Evolutionary conservation across 768 basidiomycete species (phyloP), one percentile per base, ranked within the genome.

Genomic region (Podaxis carcinomalis): DNA sequence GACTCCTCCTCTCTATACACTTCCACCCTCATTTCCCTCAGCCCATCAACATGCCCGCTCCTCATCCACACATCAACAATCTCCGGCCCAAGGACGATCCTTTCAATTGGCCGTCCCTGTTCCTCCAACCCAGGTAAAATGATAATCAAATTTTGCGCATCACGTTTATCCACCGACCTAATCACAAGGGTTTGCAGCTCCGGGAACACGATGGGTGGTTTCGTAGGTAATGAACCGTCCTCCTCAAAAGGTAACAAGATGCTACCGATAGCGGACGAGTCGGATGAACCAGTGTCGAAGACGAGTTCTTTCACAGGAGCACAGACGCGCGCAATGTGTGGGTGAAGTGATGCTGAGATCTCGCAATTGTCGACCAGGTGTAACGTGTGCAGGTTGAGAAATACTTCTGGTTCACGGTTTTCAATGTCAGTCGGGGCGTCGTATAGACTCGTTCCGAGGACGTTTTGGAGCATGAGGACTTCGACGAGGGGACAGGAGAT

Each of bases 281-380:
- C 59, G 32, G 59, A 61, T 4, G 46, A 52, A 47, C 52, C 59
- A 13, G 59, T 61, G 23, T 61, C 59, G 55, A 61, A 55, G 7
- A 61, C 19, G 35, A 61, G 42, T 39, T 61, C 59, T 55, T 39
- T 36, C 19, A 49, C 25, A 4, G 13, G 32, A 5, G 23, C 5
- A 27, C 59, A 61, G 19, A 47, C 49, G 3, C 19, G 59, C 6
- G 11, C 13, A 19, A 61, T 21, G 35, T 49, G 23, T 10, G 59
- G 52, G 21, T 61, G 52, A 11, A 61, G 35, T 4, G 53, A 36
- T 0, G 59, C 16, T 5, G 59, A 61, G 23, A 61, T 61, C 49
- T 61, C 59, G 51, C 59, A 61, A 25, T 40, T 49, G 35, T 61
- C 59, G 39, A 47, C 16, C 7, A 61, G 27, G 11, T 54, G 52